Evolutionary conservation across 1,284 basidiomycete genomes (phyloP), one percentile per base, ranked within the genome.

Genomic region (Hypsizygus ulmarius): DNA sequence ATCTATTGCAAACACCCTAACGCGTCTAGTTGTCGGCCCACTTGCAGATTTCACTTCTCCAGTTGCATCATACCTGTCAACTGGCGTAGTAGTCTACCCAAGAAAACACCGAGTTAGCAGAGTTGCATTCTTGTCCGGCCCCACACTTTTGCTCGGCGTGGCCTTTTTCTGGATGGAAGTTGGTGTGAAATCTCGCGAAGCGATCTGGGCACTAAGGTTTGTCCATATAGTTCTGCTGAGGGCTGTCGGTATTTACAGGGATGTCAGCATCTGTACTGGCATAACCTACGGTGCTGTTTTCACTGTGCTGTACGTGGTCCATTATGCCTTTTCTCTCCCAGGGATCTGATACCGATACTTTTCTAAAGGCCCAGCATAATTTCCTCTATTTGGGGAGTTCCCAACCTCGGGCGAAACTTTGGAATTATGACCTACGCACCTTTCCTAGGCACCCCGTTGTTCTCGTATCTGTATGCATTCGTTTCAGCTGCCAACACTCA

Each of bases 381-480:
- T 3, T 79, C 82, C 5, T 73, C 82, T 2, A 72, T 85, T 16
- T 90, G 86, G 83, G 87, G 87, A 10, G 62, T 75, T 21, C 60
- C 71, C n/a, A 77, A 87, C 55, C 68, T 84, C 1, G 87, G 81
- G 9, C 78, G 87, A 49, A 90, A 90, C 64, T 90, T 82, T 54
- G 87, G 87, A 18, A 68, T 87, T 36, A 62, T 87, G 48, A 79
- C 82, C 35, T 87, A 87, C 53, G 80, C 86, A 0, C 82, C 85
- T 5, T 85, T 90, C 64, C 62, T 81, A 19, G 87, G 87, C 7
- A 88, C 86, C 0, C 79, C 85, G 1, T 35, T 79, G 0, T 90
- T 88, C 60, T 87, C 87, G 3, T 88, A 86, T 61, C 61, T 90
- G 0, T 90, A 87, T 52, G 87, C 87, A 7, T 81, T 82, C 54